Conservation (phyloP, 129 eudicot genomes). For the Chrysanthemum seticuspe region DNA sequence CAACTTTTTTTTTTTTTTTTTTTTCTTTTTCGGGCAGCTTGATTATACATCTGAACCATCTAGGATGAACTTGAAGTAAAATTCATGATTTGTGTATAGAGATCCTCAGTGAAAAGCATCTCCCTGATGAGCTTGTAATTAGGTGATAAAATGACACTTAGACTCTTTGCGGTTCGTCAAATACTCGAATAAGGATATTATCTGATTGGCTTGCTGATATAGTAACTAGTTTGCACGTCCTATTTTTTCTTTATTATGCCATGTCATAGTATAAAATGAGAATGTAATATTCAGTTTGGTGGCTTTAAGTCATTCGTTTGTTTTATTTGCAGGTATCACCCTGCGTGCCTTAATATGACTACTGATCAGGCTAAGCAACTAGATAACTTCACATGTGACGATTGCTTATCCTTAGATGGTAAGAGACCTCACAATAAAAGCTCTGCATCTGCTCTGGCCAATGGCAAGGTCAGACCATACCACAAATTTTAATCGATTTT, state of each 20-base stretch:
- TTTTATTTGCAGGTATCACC: conserved; percentile 65
- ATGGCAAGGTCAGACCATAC: conserved; percentile 46
- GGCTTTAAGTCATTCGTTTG: not conserved
- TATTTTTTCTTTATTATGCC: not conserved
- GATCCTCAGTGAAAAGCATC: too few species aligned
- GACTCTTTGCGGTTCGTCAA: not conserved
- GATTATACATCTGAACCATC: too few species aligned
- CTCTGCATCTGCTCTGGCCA: conserved; percentile 29
- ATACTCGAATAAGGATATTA: not conserved
- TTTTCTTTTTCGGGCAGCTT: too few species aligned
- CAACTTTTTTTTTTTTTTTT: too few species aligned
- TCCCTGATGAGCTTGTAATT: too few species aligned
- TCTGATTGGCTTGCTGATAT: not conserved
- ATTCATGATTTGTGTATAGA: too few species aligned
- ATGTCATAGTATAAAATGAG: not conserved
- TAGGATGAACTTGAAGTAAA: too few species aligned
- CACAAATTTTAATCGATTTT: not conserved
- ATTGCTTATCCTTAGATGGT: conserved; percentile 40
- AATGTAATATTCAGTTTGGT: not conserved
- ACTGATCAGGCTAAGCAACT: conserved; percentile 55
- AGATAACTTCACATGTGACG: conserved; percentile 56
- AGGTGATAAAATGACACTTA: too few species aligned
- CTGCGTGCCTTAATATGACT: conserved; percentile 66
- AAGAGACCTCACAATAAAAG: conserved; percentile 31
- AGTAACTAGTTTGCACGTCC: conserved; percentile 4